Percentiles rank a stretch among this genome's conserved stretches.
phyloP scores from a whole-genome alignment of 805 yeast genomes.

The Zygosaccharomyces bailii region DNA sequence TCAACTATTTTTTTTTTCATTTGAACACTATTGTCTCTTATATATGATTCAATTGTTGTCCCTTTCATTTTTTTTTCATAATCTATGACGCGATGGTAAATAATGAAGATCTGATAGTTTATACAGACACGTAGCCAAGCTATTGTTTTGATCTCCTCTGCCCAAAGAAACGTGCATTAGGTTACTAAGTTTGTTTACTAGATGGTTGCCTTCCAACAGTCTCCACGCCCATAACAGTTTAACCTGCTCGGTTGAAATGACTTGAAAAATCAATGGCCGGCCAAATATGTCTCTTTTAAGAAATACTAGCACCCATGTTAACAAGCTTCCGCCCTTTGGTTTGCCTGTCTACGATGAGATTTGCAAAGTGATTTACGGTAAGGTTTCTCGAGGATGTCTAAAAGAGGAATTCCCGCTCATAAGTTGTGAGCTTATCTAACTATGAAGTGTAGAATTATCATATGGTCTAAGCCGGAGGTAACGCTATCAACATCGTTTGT shows the following conservation, averaged over 20 bases:
- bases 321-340: not conserved
- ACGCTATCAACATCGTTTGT: too few species aligned
- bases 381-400: not conserved
- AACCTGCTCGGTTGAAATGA: not conserved
- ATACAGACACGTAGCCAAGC: not conserved
- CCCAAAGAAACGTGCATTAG: not conserved
- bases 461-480: too few species aligned
- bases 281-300: not conserved
- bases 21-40: not conserved
- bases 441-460: too few species aligned
- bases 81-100: conserved; percentile 1
- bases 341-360: not conserved
- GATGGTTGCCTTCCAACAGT: not conserved
- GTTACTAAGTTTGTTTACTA: not conserved
- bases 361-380: not conserved
- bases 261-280: not conserved
- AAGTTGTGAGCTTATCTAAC: too few species aligned
- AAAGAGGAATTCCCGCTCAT: not conserved
- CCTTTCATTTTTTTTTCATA: not conserved
- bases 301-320: not conserved
- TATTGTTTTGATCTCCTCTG: not conserved
- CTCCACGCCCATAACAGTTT: not conserved
- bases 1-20: not conserved
- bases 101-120: not conserved
- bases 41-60: not conserved